Conservation (phyloP, 2,329 filamentous ascomycete genomes). For the Neofusicoccum ribis region DNA sequence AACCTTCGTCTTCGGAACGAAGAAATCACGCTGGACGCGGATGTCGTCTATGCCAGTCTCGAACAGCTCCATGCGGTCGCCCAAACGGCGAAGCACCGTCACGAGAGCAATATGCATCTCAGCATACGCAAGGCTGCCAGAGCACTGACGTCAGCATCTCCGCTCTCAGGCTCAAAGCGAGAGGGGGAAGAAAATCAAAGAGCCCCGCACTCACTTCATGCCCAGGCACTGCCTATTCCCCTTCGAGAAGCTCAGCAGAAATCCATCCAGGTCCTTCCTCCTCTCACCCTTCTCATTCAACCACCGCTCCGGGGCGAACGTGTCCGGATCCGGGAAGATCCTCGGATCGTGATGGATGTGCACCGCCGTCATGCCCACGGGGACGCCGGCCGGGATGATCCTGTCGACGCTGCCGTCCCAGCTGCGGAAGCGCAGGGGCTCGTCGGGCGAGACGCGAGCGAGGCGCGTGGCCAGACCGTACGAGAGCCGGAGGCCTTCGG, state of each 20-base stretch:
- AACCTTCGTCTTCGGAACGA: slow-evolving; percentile 35
- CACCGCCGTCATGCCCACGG: slow-evolving; percentile 19
- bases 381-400: slow-evolving; percentile 21
- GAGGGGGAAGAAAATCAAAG: not conserved
- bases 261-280: slow-evolving; percentile 25
- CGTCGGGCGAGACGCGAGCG: slow-evolving; percentile 22
- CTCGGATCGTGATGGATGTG: slow-evolving; percentile 32
- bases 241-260: slow-evolving; percentile 34
- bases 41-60: slow-evolving; percentile 32
- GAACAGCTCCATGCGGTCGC: slow-evolving; percentile 19
- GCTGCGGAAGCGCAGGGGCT: slow-evolving; percentile 20
- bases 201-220: slow-evolving; percentile 28
- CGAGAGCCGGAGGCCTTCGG: slow-evolving; percentile 24
- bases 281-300: slow-evolving; percentile 27
- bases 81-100: slow-evolving; percentile 20
- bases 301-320: slow-evolving; percentile 35
- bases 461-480: slow-evolving; percentile 23
- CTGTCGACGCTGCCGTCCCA: not conserved
- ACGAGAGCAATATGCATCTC: slow-evolving; percentile 22
- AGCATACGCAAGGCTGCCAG: slow-evolving; percentile 18
- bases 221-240: slow-evolving; percentile 35
- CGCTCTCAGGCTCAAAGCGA: too few relatives aligned
- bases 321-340: slow-evolving; percentile 33
- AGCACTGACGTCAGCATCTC: not conserved
- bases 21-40: slow-evolving; percentile 39